Percentiles rank a stretch among this genome's conserved stretches.
Conservation (phyloP, 2,329 filamentous ascomycete genomes). For the Drechslerella stenobrocha region DNA sequence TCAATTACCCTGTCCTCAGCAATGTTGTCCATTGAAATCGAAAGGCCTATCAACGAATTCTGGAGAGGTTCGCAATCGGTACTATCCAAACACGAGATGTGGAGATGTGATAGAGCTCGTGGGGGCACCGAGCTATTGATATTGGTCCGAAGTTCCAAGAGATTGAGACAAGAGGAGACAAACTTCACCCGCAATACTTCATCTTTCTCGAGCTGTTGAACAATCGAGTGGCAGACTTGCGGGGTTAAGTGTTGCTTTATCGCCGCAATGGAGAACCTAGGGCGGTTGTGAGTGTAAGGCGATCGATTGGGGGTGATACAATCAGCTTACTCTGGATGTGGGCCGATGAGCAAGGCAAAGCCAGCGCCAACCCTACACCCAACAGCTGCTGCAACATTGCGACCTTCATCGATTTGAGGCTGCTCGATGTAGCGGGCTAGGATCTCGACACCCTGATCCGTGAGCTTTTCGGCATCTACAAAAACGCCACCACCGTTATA, state of each 20-base stretch:
- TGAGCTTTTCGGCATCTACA: constrained; percentile 70
- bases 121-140: constrained; percentile 66
- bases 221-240: constrained; percentile 69
- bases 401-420: constrained; percentile 74
- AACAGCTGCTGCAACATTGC: constrained; percentile 75
- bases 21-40: neutral
- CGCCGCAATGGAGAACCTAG: constrained; percentile 79
- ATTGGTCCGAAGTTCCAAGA: constrained; percentile 78
- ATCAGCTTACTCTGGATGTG: constrained; percentile 80
- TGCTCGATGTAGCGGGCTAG: constrained; percentile 77
- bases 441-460: constrained; percentile 71
- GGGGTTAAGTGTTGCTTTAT: constrained; percentile 69
- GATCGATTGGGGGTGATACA: constrained; percentile 45
- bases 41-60: constrained; percentile 53
- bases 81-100: constrained; percentile 72
- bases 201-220: constrained; percentile 69
- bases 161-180: constrained; percentile 74
- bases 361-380: constrained; percentile 83
- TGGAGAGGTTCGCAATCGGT: constrained; percentile 68
- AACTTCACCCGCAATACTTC: constrained; percentile 73
- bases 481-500: constrained; percentile 96
- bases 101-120: constrained; percentile 63
- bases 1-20: constrained; percentile 72
- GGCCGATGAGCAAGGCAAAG: constrained; percentile 76
- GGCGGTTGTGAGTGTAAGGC: too few species aligned